Base-by-base conservation (phyloP, 2,329 filamentous ascomycete genomes). In the Neofusicoccum ribis region DNA sequence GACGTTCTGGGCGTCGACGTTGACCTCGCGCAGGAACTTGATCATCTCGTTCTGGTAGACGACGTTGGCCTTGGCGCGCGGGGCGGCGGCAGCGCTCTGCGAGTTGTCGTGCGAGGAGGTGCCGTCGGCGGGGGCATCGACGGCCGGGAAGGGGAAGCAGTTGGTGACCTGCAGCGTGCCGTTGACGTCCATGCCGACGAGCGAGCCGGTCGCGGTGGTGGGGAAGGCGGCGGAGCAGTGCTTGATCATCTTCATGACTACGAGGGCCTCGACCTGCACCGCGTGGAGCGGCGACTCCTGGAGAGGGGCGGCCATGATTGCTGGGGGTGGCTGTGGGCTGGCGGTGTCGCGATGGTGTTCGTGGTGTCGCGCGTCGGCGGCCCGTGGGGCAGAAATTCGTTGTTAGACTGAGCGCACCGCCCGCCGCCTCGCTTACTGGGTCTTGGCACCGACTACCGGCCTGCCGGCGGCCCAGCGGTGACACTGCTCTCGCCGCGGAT, bases 161-260 rank as follows among this genome's bases (percentile, higher is more conserved):
- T 98, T 98, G 72, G 95, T 98, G 81, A 98, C 84, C 82, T 98
- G 90, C 68, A 98, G 87, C 67, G 89, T 85, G 69, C 88, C 87
- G 70, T 90, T 88, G 73, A 87, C 87, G 80, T 98, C 94, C 91
- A 98, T 93, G 72, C 95, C 95, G 67, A 97, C 93, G 68, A 97
- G 87, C 68, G 91, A 92, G 68, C 94, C 94, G 64, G 93, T 97
- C 65, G 93, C 92, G 65, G 89, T 89, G 61, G 92, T 94, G 56
- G 94, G 94, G 82, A 97, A 97, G 63, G 87, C 86, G 73, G 91
- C 87, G 65, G 92, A 90, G 83, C 91, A 92, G 84, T 97, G 93
- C 83, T 96, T 97, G 81, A 96, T 93, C 78, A 98, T 93, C 85
- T 97, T 97, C 91, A 97, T 94, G 72, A 96, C 91, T 75, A 96